Percentiles rank a stretch among this genome's conserved stretches.
Conservation (phyloP, 2,329 filamentous ascomycete species). For the Byssochlamys sp. region DNA sequence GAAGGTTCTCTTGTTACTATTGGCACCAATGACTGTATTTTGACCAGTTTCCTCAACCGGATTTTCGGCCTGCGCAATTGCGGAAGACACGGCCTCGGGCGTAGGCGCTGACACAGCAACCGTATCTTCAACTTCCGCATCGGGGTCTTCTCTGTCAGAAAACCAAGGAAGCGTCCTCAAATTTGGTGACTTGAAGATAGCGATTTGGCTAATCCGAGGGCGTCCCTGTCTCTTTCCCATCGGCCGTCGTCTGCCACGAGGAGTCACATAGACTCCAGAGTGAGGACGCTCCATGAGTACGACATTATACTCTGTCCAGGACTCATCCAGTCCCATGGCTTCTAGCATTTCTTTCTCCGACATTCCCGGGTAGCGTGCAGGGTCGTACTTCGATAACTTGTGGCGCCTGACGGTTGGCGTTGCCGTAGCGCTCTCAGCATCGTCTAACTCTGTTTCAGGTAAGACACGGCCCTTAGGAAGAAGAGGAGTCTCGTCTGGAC, state of each 20-base stretch:
- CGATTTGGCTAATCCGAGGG: slow-evolving; percentile 29
- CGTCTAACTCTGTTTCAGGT: slow-evolving; percentile 6
- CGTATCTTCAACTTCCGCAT: background rate
- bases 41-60: background rate
- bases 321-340: slow-evolving; percentile 31
- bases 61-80: background rate
- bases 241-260: slow-evolving; percentile 28
- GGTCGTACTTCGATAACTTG: slow-evolving; percentile 10
- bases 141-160: slow-evolving; percentile 4
- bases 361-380: slow-evolving; percentile 17
- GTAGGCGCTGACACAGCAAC: background rate
- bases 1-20: background rate
- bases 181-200: slow-evolving; percentile 28
- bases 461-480: background rate
- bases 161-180: slow-evolving; percentile 30
- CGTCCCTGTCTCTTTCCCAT: slow-evolving; percentile 30
- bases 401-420: slow-evolving; percentile 2
- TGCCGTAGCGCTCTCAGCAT: background rate
- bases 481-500: background rate
- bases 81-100: background rate
- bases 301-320: slow-evolving; percentile 33
- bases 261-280: slow-evolving; percentile 34
- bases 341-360: slow-evolving; percentile 30
- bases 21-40: background rate
- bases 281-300: slow-evolving; percentile 26